Evolutionary conservation across 345 rosid genomes (phyloP), one percentile per base, ranked within the genome.

Genomic region (Noccaea bulbosa): DNA sequence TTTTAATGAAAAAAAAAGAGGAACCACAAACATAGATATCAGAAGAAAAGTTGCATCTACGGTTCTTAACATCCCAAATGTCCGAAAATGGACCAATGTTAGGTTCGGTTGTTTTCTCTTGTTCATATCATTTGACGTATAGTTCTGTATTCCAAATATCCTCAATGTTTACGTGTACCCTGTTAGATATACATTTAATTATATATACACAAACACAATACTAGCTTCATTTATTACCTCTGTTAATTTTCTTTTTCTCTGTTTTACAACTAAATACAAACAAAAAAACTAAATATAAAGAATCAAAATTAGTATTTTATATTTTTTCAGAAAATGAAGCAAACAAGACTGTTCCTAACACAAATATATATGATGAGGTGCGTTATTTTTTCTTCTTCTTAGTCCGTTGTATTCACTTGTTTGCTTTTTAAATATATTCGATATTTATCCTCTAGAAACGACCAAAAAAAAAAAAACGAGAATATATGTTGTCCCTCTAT

Each of bases 41-140:
- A 60, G 15, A 38, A 20, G n/a, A 53, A 62, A 75, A 46, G 70
- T 16, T 24, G 51, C 78, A 75, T 75, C 78, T 15, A 69, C 74
- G 78, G 74, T 75, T 75, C 78, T 10, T 69, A 68, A 75, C 74
- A 62, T 75, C 78, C 70, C 74, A 68, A 61, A 51, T 75, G 69
- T 67, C 70, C 30, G 51, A 52, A 45, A 61, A 45, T 68, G 74
- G 74, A 67, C 62, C 62, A 15, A 50, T 7, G 20, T 67, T 74
- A 33, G 77, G 61, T 73, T 74, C 54, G 46, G 37, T 59, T 67
- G 39, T 41, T 57, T 58, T 59, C 54, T 51, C 40, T 30, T 48
- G 37, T 38, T 56, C 45, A 39, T 11, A 46, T 57, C 72, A 32
- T 50, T 57, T 58, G 41, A 62, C 37, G 50, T 30, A 0, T 72